Evolutionary conservation across 2,329 filamentous ascomycete species (phyloP), one percentile per base, ranked within the genome.

Genomic region (Cryphonectria naterciae): DNA sequence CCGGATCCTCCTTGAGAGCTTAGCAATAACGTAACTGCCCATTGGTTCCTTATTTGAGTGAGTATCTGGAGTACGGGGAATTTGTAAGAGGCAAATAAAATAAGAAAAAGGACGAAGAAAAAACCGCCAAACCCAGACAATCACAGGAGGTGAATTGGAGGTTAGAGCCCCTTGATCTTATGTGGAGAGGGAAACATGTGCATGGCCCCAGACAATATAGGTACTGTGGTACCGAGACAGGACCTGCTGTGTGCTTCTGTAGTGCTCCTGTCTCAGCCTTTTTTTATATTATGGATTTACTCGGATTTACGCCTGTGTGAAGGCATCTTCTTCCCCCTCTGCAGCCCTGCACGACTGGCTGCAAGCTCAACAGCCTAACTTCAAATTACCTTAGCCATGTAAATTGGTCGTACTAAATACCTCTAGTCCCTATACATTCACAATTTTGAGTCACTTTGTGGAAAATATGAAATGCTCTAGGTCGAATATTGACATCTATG

Each of bases 11-110:
- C n/a, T 43, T 35, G 46, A 68, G 25, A 58, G 61, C 46, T 46
- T 64, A 68, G 17, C 67, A 68, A 41, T 25, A 35, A n/a, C 17
- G 25, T 68, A 68, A 54, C 58, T 10, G 46, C 32, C 25, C 11
- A 39, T 41, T 49, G 39, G 28, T n/a, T 8, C 22, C 15, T 39
- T 19, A 11, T 11, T 11, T 10, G 58, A 61, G 19, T 17, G 7
- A 22, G 43, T n/a, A 49, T 22, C 28, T 17, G 6, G 15, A 15
- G 25, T 35, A 2, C 15, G 35, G 7, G 28, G 28, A 32, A 19
- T 58, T 35, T 32, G 7, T 3, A 58, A 10, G 5, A 58, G 25
- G 13, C 54, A 58, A 19, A 15, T 0, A n/a, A n/a, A n/a, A n/a
- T 1, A 46, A 46, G 11, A 46, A 19, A 4, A 46, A 46, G 19